Evolutionary conservation across 768 basidiomycete species (phyloP), one percentile per base, ranked within the genome.

Genomic region (Boletus vinaceobasis): DNA sequence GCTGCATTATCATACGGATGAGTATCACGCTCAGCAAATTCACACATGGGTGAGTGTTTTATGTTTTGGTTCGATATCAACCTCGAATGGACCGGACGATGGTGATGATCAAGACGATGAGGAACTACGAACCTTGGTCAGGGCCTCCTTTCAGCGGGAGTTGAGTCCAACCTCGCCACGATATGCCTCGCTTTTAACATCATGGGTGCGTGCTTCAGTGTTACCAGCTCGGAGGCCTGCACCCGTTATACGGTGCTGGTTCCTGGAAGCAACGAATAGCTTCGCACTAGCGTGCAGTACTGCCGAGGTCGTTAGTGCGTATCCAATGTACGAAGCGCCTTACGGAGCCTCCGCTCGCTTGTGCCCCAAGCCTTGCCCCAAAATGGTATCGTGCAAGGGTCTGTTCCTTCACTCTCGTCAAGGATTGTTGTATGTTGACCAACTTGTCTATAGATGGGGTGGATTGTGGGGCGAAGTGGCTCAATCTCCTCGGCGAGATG

Each of bases 331-430:
- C n/a, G 67, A 67, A 13, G 67, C 62, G 9, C 47, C 69, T 5
- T 90, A 89, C 61, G 88, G 87, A n/a, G 88, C 88, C 3, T 89
- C 88, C 26, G 87, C 87, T 17, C 82, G 84, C 64, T 73, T 89
- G 9, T 82, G 83, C 7, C 88, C 4, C 23, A 23, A 23, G 23
- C n/a, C n/a, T n/a, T n/a, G 23, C 23, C 4, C 23, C 87, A 0
- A 78, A 74, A 59, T 77, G 69, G 53, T 78, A 87, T 63, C 81
- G 88, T 49, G 82, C 87, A 37, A 81, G 74, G 65, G 87, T 85
- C 63, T 35, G 71, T 62, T 29, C 19, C 8, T 40, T 48, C 31
- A 43, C 19, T 35, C 27, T 55, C 29, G 1, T 55, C 43, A 9
- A 39, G 17, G 15, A 27, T 50, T 14, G 5, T 29, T 31, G 6